A percentile compares a stretch with the other conserved stretches of the same genome.
Evolutionary conservation across 495 filamentous ascomycete genomes (phyloP).

Genomic region (Alectoria sarmentosa): DNA sequence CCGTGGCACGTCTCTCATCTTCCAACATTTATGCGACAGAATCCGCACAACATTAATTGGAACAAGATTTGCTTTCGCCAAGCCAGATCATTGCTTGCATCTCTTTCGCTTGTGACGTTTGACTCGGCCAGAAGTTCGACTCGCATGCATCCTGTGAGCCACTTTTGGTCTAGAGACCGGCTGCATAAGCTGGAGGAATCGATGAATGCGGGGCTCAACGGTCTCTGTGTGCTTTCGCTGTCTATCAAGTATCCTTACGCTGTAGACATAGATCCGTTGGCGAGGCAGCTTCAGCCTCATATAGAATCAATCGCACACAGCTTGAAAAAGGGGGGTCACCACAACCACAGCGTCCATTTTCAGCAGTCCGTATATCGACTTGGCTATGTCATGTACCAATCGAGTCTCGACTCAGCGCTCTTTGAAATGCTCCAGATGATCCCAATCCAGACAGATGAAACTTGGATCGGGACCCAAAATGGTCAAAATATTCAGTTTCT

Average conservation of each 20-base stretch:
- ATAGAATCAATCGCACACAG: not conserved
- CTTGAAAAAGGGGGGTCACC: not conserved
- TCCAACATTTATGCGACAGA: not conserved
- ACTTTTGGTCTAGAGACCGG: not conserved
- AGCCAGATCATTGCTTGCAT: not conserved
- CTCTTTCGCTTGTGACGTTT: not conserved
- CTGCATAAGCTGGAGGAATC: not conserved
- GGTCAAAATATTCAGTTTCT: not conserved
- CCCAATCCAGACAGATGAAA: not conserved
- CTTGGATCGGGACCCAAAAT: not conserved
- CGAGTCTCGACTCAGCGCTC: not conserved
- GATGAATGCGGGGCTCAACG: not conserved
- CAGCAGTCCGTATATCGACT: not conserved
- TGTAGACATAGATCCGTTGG: not conserved
- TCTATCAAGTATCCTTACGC: not conserved
- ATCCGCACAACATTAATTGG: not conserved
- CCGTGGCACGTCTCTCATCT: not conserved
- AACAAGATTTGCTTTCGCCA: not conserved
- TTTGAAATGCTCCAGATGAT: not conserved
- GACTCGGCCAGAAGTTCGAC: not conserved
- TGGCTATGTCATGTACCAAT: not conserved
- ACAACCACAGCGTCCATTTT: not conserved
- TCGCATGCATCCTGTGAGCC: not conserved
- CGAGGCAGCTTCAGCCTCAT: constrained; percentile 1
- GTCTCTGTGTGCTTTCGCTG: not conserved